Base-by-base conservation (phyloP, 1,284 basidiomycete genomes). In the Ceratobasidium sp. region DNA sequence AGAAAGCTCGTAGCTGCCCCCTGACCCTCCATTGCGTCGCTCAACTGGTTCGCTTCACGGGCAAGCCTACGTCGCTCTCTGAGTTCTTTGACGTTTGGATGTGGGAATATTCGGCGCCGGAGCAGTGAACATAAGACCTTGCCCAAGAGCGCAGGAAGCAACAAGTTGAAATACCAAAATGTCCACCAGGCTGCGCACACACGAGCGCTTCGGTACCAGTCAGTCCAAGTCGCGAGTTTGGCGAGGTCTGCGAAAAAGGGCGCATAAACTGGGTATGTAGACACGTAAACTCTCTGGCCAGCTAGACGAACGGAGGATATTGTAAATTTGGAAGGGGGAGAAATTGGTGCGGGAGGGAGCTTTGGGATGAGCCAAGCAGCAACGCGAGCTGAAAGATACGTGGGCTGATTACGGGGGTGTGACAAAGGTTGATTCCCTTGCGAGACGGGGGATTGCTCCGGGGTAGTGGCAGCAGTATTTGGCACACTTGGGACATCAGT, bases 171-270 rank as follows among this genome's bases (percentile, higher is more conserved):
- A 74, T 83, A 84, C 88, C 88, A 90, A 20, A 88, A 74, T 27
- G 82, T 75, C 88, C 88, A 90, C 72, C 83, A 90, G 1, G 89
- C 87, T 32, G 75, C 65, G 71, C 88, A 90, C 69, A 82, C 82
- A 6, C 77, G 68, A 3, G 80, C 73, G 71, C 88, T 89, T 35
- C 72, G 80, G 34, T 73, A 75, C 56, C 76, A 75, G 71, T 88
- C 78, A 70, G 83, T 75, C 88, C 88, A 90, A 20, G 81, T 81
- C 0, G 87, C 86, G 13, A 90, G 76, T 0, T 74, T 75, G 22
- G 76, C 72, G 31, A 86, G 70, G 31, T 79, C 73, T 2, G 73
- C 68, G 8, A 85, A 73, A 68, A 86, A 81, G 0, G 82, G 80
- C 3, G 77, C 76, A 73, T 89, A 89, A 2, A 79, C 75, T 2